phyloP scores from a whole-genome alignment of 495 filamentous ascomycete species.

The Staphylotrichum tortipilum region DNA sequence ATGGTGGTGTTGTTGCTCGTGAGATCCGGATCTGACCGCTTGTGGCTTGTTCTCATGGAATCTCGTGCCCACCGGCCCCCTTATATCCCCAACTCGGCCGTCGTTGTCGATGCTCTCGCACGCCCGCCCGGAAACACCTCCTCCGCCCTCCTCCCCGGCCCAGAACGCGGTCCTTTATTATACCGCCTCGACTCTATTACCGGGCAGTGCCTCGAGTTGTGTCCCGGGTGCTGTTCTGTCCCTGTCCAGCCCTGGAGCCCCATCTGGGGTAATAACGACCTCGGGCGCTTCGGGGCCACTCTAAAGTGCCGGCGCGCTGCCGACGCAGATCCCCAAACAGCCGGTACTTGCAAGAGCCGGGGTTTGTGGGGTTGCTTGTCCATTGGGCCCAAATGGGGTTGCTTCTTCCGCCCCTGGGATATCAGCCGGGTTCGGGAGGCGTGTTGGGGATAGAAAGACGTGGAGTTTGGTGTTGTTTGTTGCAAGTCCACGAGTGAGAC shows the following conservation, averaged over 20 bases:
- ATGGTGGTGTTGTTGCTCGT: conserved; percentile 16
- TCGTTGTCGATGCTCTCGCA: conserved; percentile 5
- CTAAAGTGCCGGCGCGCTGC: neutral
- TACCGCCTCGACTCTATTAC: neutral
- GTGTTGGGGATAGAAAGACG: neutral
- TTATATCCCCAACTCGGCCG: neutral
- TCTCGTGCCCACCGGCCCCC: neutral
- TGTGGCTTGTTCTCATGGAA: too few species aligned
- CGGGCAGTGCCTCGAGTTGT: too few species aligned
- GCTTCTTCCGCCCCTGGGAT: conserved; percentile 13
- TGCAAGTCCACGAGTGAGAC: neutral
- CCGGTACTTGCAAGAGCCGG: conserved; percentile 1
- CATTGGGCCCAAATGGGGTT: conserved; percentile 4
- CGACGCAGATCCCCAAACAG: conserved; percentile 1
- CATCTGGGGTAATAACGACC: neutral
- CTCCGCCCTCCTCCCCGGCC: conserved; percentile 15
- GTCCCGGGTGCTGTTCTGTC: too few species aligned
- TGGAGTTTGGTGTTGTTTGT: too few species aligned
- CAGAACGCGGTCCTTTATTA: conserved; percentile 12
- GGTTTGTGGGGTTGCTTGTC: neutral
- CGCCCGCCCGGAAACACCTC: conserved; percentile 13
- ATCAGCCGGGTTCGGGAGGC: conserved; percentile 7
- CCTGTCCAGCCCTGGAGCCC: neutral
- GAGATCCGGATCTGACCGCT: too few species aligned
- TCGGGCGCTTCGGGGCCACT: neutral